A percentile compares a stretch with the other conserved stretches of the same genome.
Conservation (phyloP, 2,329 filamentous ascomycete species). For the Cercospora sesami region DNA sequence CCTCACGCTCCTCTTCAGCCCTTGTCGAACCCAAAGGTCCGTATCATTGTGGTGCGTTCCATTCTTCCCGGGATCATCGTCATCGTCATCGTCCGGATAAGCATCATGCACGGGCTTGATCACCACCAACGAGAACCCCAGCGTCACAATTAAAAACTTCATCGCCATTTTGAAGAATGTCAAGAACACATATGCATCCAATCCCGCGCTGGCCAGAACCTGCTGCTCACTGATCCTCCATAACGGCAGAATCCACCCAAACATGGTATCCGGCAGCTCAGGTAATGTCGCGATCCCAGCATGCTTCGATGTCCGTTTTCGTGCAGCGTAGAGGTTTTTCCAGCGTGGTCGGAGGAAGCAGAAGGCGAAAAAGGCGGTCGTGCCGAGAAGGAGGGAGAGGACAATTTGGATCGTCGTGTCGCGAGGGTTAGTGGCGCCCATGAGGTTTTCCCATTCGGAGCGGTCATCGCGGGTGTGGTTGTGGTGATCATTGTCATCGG, state of each 20-base stretch:
- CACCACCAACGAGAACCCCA: constrained; percentile 77
- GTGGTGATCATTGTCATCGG: constrained; percentile 16
- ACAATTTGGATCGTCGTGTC: constrained; percentile 64
- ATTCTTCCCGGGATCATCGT: constrained; percentile 23
- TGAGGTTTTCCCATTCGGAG: constrained; percentile 24
- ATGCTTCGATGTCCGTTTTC: constrained; percentile 69
- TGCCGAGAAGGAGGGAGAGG: constrained; percentile 69
- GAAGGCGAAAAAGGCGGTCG: constrained; percentile 72
- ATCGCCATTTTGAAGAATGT: constrained; percentile 95
- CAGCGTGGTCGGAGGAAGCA: constrained; percentile 86
- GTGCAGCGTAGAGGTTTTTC: constrained; percentile 84
- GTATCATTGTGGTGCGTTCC: constrained; percentile 14
- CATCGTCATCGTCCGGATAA: constrained; percentile 51
- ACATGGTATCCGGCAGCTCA: constrained; percentile 75
- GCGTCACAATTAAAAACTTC: constrained; percentile 74
- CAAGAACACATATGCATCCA: constrained; percentile 95
- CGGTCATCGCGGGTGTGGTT: not conserved
- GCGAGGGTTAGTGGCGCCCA: constrained; percentile 42
- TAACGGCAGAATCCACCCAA: constrained; percentile 89
- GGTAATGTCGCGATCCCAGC: constrained; percentile 65
- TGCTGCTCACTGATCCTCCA: constrained; percentile 86
- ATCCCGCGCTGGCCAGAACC: constrained; percentile 81
- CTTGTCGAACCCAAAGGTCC: constrained; percentile 8
- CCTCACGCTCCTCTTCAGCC: constrained; percentile 21
- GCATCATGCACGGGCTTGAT: constrained; percentile 82